phyloP scores from a whole-genome alignment of 2,329 filamentous ascomycete species.

The Microdochium trichocladiopsis region DNA sequence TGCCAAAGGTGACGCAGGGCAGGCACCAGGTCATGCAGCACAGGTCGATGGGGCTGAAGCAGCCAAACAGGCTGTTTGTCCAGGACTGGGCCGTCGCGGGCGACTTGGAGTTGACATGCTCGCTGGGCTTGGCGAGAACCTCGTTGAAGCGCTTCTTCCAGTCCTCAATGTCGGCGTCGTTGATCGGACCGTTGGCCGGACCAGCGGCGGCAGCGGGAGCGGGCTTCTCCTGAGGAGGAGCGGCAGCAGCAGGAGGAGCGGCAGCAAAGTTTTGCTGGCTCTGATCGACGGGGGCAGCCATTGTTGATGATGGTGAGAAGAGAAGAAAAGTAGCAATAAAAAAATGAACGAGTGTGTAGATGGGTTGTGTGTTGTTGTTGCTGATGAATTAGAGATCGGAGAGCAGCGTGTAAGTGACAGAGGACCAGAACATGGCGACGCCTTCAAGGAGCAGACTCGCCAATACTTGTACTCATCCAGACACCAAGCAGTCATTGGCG shows the following conservation, averaged over 20 bases:
- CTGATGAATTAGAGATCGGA: neutral
- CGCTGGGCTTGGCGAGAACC: conserved; percentile 31
- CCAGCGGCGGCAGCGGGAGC: neutral
- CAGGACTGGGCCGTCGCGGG: conserved; percentile 28
- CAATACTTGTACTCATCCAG: too few relatives aligned
- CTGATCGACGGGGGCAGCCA: neutral
- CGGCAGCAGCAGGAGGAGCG: neutral
- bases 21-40: conserved; percentile 38
- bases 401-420: neutral
- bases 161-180: conserved; percentile 33
- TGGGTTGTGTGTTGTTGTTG: neutral
- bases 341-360: neutral
- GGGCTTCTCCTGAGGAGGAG: neutral
- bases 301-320: neutral
- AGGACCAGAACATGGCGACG: neutral
- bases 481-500: too few relatives aligned
- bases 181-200: conserved; percentile 25
- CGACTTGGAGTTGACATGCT: conserved; percentile 34
- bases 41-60: conserved; percentile 33
- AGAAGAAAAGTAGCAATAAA: neutral
- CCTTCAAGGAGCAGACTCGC: neutral
- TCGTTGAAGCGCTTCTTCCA: conserved; percentile 37
- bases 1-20: conserved; percentile 41
- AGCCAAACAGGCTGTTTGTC: conserved; percentile 33
- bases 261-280: neutral